Percentiles rank a stretch among this genome's conserved stretches.
These are phyloP conservation scores for Lepidium didymum DNA, from an alignment of 345 rosid species.

Conservation along the genomic window DNA sequence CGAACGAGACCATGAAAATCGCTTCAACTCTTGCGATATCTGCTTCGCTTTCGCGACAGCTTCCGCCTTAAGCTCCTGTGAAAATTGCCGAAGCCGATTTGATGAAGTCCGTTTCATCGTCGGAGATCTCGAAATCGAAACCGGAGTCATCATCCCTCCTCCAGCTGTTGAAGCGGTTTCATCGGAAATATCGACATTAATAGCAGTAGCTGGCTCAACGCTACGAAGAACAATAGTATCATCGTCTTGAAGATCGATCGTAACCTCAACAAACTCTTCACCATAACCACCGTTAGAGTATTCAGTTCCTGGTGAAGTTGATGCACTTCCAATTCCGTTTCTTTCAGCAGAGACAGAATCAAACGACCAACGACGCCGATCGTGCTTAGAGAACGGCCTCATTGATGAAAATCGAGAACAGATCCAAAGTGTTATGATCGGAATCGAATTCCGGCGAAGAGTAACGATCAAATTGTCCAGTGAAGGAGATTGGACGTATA, in stretches of 20 bases:
- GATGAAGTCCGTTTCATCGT: slow-evolving; percentile 66
- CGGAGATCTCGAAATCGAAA: slow-evolving; percentile 62
- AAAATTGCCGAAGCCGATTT: slow-evolving; percentile 52
- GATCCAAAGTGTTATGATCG: background rate
- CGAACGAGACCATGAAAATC: slow-evolving; percentile 73
- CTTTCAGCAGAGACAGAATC: slow-evolving; percentile 57
- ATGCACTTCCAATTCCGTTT: slow-evolving; percentile 30
- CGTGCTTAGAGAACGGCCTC: slow-evolving; percentile 49
- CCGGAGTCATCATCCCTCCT: slow-evolving; percentile 27
- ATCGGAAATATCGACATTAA: slow-evolving; percentile 32
- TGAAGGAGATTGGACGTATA: background rate
- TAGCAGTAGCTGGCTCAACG: slow-evolving; percentile 79
- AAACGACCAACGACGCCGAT: slow-evolving; percentile 89
- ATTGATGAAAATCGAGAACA: slow-evolving; percentile 13
- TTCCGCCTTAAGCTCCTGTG: slow-evolving; percentile 92
- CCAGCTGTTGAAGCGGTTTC: slow-evolving; percentile 22
- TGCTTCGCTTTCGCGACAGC: slow-evolving; percentile 91
- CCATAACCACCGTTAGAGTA: slow-evolving; percentile 34
- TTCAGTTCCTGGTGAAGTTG: slow-evolving; percentile 50
- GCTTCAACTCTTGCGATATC: slow-evolving; percentile 64
- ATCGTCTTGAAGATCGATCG: slow-evolving; percentile 84
- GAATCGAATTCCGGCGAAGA: background rate
- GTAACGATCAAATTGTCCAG: background rate
- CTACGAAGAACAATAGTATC: slow-evolving; percentile 86
- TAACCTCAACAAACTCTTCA: slow-evolving; percentile 92